These are phyloP conservation scores for Olyra latifolia DNA, from an alignment of 176 grass and related monocot genomes.

Conservation along the genomic window DNA sequence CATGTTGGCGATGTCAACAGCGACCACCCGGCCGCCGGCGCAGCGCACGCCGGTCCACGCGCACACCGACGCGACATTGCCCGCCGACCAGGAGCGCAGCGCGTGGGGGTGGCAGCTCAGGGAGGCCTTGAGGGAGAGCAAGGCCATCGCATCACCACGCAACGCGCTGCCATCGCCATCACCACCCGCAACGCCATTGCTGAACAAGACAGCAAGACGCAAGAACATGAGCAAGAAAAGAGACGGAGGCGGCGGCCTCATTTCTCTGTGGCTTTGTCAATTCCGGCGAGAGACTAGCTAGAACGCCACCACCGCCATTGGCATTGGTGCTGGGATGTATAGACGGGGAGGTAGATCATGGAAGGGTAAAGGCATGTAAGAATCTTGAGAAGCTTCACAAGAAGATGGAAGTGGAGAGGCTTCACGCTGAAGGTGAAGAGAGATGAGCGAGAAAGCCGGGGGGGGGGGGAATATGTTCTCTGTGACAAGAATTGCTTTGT, in stretches of 20 bases:
- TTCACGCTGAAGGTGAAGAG: slow-evolving; percentile 59
- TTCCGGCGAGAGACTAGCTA: not conserved
- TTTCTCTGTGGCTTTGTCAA: slow-evolving; percentile 14
- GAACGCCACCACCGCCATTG: slow-evolving; percentile 1
- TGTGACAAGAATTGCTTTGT: slow-evolving; percentile 35
- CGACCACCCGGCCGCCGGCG: slow-evolving; percentile 53
- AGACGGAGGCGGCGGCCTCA: slow-evolving; percentile 24
- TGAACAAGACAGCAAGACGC: slow-evolving; percentile 13
- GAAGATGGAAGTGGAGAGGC: slow-evolving; percentile 47
- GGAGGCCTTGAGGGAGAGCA: slow-evolving; percentile 53
- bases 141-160: slow-evolving; percentile 53
- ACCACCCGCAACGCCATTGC: not conserved
- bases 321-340: not conserved
- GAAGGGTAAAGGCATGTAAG: slow-evolving; percentile 44
- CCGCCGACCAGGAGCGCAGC: slow-evolving; percentile 54
- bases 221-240: slow-evolving; percentile 31
- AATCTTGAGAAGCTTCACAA: slow-evolving; percentile 90
- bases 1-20: slow-evolving; percentile 67
- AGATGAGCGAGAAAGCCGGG: not conserved
- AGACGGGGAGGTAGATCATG: too few relatives aligned
- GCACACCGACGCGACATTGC: slow-evolving; percentile 62
- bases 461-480: slow-evolving; percentile 56
- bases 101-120: slow-evolving; percentile 38
- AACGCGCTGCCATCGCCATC: slow-evolving; percentile 23
- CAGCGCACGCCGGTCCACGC: slow-evolving; percentile 75